Evolutionary conservation across 2,329 filamentous ascomycete genomes (phyloP).

Genomic region (Drechslerella dactyloides): DNA sequence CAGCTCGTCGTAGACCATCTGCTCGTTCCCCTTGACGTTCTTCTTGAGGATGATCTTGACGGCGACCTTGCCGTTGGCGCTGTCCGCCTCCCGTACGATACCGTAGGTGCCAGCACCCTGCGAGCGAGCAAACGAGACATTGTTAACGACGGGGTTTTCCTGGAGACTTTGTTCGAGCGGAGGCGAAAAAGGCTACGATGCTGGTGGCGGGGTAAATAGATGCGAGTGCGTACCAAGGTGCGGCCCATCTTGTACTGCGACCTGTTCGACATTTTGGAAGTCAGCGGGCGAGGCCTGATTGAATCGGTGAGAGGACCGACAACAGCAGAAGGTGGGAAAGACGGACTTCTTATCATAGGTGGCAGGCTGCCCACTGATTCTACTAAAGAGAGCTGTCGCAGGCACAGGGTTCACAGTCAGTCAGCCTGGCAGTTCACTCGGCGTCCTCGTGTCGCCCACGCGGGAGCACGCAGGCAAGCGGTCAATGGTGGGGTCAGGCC

Average conservation of each 20-base stretch:
- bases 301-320: constrained; percentile 11
- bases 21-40: constrained; percentile 97
- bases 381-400: constrained; percentile 50
- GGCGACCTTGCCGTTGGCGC: constrained; percentile 82
- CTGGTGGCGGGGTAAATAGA: constrained; percentile 8
- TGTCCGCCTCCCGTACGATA: constrained; percentile 93
- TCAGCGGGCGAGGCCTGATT: constrained; percentile 27
- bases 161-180: neutral
- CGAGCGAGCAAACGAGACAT: neutral
- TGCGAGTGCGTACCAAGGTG: constrained; percentile 66
- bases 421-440: neutral
- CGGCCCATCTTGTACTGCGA: constrained; percentile 88
- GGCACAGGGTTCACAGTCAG: constrained; percentile 19
- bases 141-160: neutral
- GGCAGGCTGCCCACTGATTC: constrained; percentile 54
- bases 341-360: constrained; percentile 97
- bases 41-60: constrained; percentile 99
- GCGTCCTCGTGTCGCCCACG: neutral
- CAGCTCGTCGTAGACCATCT: constrained; percentile 98
- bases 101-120: constrained; percentile 93
- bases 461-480: constrained; percentile 12
- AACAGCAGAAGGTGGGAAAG: constrained; percentile 51
- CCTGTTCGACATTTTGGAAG: constrained; percentile 61
- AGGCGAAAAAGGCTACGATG: neutral
- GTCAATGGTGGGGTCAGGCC: constrained; percentile 42